Evolutionary conservation across 2,329 filamentous ascomycete species (phyloP).

Genomic region (Ascochyta koolunga): DNA sequence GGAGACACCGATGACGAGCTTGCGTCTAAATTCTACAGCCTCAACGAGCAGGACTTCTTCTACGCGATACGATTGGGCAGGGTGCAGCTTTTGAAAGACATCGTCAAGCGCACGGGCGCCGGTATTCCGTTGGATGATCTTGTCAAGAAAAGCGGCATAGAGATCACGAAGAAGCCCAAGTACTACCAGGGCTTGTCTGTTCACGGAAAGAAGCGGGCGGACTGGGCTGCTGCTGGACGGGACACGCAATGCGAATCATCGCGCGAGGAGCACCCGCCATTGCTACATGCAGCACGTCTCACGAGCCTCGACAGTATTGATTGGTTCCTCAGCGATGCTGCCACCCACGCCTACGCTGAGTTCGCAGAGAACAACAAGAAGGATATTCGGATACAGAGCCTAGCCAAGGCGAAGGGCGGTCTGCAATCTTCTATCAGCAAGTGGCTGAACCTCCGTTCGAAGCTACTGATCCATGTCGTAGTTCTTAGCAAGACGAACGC

Average conservation of each 20-base stretch:
- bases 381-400: constrained; percentile 66
- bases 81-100: constrained; percentile 63
- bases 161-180: constrained; percentile 67
- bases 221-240: constrained; percentile 63
- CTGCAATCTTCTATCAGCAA: constrained; percentile 67
- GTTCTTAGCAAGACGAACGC: constrained; percentile 41
- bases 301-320: constrained; percentile 72
- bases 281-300: constrained; percentile 63
- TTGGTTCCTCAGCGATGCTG: constrained; percentile 77
- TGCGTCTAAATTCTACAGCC: constrained; percentile 19
- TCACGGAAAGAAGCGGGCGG: constrained; percentile 73
- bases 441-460: constrained; percentile 58
- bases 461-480: constrained; percentile 68
- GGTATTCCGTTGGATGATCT: constrained; percentile 73
- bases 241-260: constrained; percentile 8
- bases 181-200: constrained; percentile 73
- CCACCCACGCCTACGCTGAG: constrained; percentile 69
- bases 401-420: constrained; percentile 65
- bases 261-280: constrained; percentile 54
- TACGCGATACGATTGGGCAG: constrained; percentile 55
- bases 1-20: constrained; percentile 18
- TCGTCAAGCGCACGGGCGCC: constrained; percentile 70
- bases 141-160: constrained; percentile 68
- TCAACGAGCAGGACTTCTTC: constrained; percentile 21
- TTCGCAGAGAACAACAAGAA: constrained; percentile 68